Evolutionary conservation across 768 basidiomycete genomes (phyloP), one percentile per base, ranked within the genome.

Genomic region (Suillus tomentosus): DNA sequence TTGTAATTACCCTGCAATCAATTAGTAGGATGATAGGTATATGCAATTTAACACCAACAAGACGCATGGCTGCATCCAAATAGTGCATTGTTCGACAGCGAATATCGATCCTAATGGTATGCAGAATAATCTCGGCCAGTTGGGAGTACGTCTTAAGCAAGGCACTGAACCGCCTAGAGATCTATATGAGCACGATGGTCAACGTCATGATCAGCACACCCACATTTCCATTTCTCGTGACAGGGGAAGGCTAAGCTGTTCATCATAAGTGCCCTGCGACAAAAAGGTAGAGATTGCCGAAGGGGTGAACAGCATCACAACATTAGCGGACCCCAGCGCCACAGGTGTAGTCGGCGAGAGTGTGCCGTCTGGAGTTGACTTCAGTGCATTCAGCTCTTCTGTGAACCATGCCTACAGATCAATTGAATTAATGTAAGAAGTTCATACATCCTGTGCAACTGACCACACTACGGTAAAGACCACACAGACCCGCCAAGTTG

Each of bases 191-290:
- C 36, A 63, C 40, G 42, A 31, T 48, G 19, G 53, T 43, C 17
- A 63, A 24, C 13, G 56, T 5, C 22, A 54, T 45, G n/a, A 9
- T n/a, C 8, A 60, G 61, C 15, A 57, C 36, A 79, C 94, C 68
- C 69, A 96, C 96, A 95, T 73, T 17, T 89, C 82, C 95, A 96
- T 98, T 65, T 96, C 95, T 51, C 80, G 81, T 1, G 95, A 95
- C 39, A 98, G 79, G 4, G 94, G 92, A 5, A 98, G 80, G 62
- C 79, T 81, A 36, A 95, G 77, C 24, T 81, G 79, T 19, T 87
- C 85, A 36, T 81, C 74, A 11, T 80, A 68, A 19, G 76, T 66
- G 13, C 74, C 65, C 0, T 80, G 76, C 1, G 79, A 73, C 27
- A 82, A 62, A 0, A 77, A 69, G n/a, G 86, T 81, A 15, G 83